Evolutionary conservation across 441 rosid genomes (phyloP).

Genomic region (Populus hybrid): DNA sequence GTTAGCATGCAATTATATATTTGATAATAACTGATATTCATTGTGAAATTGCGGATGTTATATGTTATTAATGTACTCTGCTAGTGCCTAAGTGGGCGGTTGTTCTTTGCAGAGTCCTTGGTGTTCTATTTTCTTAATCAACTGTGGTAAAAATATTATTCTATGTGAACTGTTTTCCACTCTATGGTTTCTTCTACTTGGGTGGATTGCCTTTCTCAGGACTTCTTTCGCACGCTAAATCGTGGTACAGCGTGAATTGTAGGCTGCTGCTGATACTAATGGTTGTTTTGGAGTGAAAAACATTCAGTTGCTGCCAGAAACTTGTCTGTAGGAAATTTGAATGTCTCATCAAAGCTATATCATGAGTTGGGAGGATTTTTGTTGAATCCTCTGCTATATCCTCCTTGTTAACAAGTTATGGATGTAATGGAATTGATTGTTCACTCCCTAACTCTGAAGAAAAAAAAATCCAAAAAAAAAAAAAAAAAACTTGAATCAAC

Average conservation of each 20-base stretch:
- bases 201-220: too few species aligned
- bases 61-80: background rate
- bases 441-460: too few species aligned
- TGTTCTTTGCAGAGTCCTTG: background rate
- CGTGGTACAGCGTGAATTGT: background rate
- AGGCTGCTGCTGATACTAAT: too few species aligned
- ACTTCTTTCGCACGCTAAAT: background rate
- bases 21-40: background rate
- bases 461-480: too few species aligned
- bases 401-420: too few species aligned
- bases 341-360: too few species aligned
- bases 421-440: too few species aligned
- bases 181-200: too few species aligned
- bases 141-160: background rate
- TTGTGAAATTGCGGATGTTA: background rate
- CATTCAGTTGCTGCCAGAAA: background rate
- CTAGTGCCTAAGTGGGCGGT: background rate
- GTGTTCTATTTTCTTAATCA: background rate
- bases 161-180: background rate
- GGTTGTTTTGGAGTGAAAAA: background rate
- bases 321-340: too few species aligned
- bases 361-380: too few species aligned
- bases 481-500: too few species aligned
- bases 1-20: conserved; percentile 3
- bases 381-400: background rate